These are phyloP conservation scores for Borovskyia barvae DNA, from an alignment of 208 protist species.

Conservation along the genomic window DNA sequence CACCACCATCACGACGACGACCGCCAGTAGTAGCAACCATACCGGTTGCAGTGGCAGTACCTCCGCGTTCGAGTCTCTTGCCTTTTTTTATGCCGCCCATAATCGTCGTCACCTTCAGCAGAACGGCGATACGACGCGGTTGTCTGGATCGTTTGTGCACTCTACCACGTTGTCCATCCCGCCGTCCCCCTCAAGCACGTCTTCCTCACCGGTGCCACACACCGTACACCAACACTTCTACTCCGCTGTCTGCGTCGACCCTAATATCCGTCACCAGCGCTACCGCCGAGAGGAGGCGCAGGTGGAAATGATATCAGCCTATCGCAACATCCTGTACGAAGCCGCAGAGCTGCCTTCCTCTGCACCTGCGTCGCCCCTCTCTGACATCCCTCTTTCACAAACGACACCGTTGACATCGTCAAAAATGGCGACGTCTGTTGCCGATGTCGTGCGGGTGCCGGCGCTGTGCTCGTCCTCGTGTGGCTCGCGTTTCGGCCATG, in stretches of 20 bases:
- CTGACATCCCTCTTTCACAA: background rate
- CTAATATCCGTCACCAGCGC: slow-evolving; percentile 56
- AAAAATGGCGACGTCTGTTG: slow-evolving; percentile 12
- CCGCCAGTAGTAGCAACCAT: background rate
- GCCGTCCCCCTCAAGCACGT: background rate
- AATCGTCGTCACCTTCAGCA: slow-evolving; percentile 54
- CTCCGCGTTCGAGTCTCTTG: background rate
- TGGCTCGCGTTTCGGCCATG: slow-evolving; percentile 42
- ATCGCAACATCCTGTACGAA: slow-evolving; percentile 87
- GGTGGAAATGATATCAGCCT: slow-evolving; percentile 86
- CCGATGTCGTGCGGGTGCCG: slow-evolving; percentile 72
- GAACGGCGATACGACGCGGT: slow-evolving; percentile 63
- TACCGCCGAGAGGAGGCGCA: slow-evolving; percentile 84
- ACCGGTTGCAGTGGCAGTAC: background rate
- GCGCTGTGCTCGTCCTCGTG: slow-evolving; percentile 60
- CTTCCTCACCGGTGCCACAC: too few species aligned
- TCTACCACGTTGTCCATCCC: slow-evolving; percentile 10
- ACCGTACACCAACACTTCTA: slow-evolving; percentile 28
- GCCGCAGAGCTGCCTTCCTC: slow-evolving; percentile 51
- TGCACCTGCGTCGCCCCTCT: too few species aligned
- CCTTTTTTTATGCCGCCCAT: slow-evolving; percentile 18
- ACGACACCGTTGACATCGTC: background rate
- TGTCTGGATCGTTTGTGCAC: slow-evolving; percentile 12
- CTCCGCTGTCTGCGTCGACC: slow-evolving; percentile 60
- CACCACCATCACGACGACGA: background rate